These are phyloP conservation scores for Cotoneaster glaucophyllus DNA, from an alignment of 306 rosid species.

Conservation along the genomic window DNA sequence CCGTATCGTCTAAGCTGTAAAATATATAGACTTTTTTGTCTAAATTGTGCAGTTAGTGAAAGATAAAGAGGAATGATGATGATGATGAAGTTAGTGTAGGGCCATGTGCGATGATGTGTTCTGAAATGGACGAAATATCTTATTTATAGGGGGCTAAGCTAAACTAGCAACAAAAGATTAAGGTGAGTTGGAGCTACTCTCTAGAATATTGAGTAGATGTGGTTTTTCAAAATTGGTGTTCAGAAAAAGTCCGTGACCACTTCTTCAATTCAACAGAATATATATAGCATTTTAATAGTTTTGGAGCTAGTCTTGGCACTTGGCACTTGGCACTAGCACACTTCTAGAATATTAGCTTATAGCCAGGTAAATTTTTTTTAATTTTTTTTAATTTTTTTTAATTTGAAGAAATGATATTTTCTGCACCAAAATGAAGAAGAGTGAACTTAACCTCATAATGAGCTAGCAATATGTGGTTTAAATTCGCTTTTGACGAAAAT, in stretches of 20 bases:
- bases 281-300: not conserved
- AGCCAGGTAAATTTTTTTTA: no score
- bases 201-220: not conserved
- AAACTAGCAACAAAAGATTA: not conserved
- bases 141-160: not conserved
- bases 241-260: not conserved
- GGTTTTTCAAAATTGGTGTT: not conserved
- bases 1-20: no score
- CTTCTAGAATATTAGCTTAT: no score
- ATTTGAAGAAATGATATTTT: no score
- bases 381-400: no score
- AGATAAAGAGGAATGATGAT: no score
- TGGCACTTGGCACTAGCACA: not conserved
- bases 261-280: not conserved
- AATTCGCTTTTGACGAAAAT: no score
- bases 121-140: not conserved
- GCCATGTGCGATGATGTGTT: not conserved
- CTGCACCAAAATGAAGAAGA: rapidly evolving
- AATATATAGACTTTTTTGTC: no score
- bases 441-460: no score
- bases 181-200: not conserved
- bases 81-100: not conserved
- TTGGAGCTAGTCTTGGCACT: not conserved
- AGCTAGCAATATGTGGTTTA: no score
- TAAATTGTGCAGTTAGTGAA: no score